Evolutionary conservation across 768 basidiomycete species (phyloP).

Genomic region (Suillus bovinus): DNA sequence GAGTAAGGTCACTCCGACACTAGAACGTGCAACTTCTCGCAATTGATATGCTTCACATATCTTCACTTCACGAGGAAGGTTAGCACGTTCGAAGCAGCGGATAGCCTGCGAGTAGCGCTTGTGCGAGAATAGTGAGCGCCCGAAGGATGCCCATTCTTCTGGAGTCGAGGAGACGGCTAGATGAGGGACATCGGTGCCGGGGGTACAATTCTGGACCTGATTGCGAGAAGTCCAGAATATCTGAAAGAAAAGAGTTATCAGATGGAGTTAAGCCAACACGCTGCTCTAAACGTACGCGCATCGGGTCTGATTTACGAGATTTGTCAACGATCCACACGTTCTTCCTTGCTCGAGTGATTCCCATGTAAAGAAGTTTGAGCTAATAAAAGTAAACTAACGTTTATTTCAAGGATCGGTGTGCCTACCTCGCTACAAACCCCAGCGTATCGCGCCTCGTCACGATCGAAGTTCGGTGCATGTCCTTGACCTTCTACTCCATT

Average conservation of each 20-base stretch:
- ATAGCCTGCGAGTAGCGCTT: conserved; percentile 47
- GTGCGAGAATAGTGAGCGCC: conserved; percentile 39
- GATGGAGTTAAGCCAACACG: background rate
- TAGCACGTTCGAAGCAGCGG: conserved; percentile 54
- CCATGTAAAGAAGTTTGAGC: conserved; percentile 72
- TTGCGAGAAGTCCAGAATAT: conserved; percentile 48
- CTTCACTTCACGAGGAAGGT: conserved; percentile 39
- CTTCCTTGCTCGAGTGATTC: conserved; percentile 66
- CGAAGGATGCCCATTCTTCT: conserved; percentile 48
- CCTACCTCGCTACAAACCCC: conserved; percentile 60
- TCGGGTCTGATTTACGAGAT: conserved; percentile 53
- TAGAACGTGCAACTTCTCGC: conserved; percentile 47
- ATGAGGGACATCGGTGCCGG: conserved; percentile 49
- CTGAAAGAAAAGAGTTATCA: conserved; percentile 31
- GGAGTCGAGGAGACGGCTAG: conserved; percentile 54
- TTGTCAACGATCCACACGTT: conserved; percentile 71
- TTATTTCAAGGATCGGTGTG: background rate
- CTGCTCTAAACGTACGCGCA: conserved; percentile 22
- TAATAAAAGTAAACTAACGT: conserved; percentile 21
- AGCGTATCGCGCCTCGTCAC: conserved; percentile 48
- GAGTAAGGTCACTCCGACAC: conserved; percentile 26
- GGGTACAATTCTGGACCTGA: conserved; percentile 49
- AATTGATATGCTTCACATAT: conserved; percentile 56
- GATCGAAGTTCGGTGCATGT: conserved; percentile 46
- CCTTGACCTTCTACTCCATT: conserved; percentile 37